Conservation (phyloP, 2,329 filamentous ascomycete species). For the Esteya vermicola region DNA sequence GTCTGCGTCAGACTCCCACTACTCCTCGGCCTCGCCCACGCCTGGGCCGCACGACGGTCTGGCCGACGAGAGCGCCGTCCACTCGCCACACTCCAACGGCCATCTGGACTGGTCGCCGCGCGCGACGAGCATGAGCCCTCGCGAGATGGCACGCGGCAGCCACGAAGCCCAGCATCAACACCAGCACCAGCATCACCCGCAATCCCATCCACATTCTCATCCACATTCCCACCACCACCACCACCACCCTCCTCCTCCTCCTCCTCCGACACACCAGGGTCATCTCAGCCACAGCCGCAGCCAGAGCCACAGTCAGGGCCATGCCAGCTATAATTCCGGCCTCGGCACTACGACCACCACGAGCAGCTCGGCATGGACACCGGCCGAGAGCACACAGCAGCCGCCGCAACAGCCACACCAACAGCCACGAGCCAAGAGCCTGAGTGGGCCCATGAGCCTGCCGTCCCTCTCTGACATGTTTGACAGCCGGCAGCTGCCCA, state of each 20-base stretch:
- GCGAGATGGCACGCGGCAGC: conserved; percentile 11
- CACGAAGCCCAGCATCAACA: neutral
- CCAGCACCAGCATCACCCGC: neutral
- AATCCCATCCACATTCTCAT: neutral
- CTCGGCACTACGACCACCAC: too few species aligned
- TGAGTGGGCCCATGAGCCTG: conserved; percentile 20
- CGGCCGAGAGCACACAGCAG: too few species aligned
- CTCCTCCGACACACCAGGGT: too few species aligned
- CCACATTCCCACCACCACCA: too few species aligned
- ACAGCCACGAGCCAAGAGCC: conserved; percentile 14
- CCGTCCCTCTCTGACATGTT: conserved; percentile 35
- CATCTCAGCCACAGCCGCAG: too few species aligned
- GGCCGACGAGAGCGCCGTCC: conserved; percentile 24
- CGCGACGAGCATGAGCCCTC: conserved; percentile 12
- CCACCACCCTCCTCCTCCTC: too few species aligned
- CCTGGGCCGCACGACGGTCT: conserved; percentile 21
- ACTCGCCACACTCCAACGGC: conserved; percentile 24
- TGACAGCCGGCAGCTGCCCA: conserved; percentile 18
- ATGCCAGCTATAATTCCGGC: too few species aligned
- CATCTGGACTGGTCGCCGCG: conserved; percentile 15
- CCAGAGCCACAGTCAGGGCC: too few species aligned
- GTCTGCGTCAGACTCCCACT: conserved; percentile 30
- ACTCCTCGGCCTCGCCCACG: conserved; percentile 25
- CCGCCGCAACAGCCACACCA: conserved; percentile 13
- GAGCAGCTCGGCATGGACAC: too few species aligned